phyloP scores from a whole-genome alignment of 2,329 filamentous ascomycete genomes.

The Scytalidium lignicola region DNA sequence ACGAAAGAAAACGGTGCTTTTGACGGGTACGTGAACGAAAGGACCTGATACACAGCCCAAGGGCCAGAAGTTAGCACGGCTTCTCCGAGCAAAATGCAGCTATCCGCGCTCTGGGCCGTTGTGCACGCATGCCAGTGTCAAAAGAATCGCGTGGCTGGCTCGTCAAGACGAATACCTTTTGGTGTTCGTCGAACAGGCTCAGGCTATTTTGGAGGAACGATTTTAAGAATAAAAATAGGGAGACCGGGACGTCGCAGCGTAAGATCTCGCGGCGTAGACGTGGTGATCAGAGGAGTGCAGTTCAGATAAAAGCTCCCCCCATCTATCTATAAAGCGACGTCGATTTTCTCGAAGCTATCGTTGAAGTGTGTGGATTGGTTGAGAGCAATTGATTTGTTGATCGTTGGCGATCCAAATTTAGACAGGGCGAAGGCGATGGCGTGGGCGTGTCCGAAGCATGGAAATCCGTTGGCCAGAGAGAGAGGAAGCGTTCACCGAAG shows the following conservation, averaged over 20 bases:
- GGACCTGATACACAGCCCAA: slow-evolving; percentile 15
- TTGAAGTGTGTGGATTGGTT: background rate
- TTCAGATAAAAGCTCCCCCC: too few species aligned
- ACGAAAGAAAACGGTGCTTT: background rate
- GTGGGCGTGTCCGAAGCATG: too few species aligned
- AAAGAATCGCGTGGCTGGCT: background rate
- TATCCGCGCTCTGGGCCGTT: slow-evolving; percentile 16
- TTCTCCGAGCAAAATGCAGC: slow-evolving; percentile 16
- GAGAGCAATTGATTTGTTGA: background rate
- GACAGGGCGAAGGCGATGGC: background rate
- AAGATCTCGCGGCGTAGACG: too few species aligned
- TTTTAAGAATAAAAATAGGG: too few species aligned
- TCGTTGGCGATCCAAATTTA: background rate
- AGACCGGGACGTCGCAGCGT: too few species aligned
- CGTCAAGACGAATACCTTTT: background rate
- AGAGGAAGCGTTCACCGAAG: background rate
- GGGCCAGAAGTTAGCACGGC: slow-evolving; percentile 19
- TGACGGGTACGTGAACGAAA: slow-evolving; percentile 8
- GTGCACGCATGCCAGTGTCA: background rate
- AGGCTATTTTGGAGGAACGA: too few species aligned
- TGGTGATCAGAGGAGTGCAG: too few species aligned
- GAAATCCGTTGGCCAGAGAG: background rate
- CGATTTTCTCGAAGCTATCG: background rate
- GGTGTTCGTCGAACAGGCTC: too few species aligned
- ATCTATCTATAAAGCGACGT: too few species aligned